A percentile compares a stretch with the other conserved stretches of the same genome.
These are phyloP conservation scores for Mycosphaerelloides madeirae DNA, from an alignment of 2,329 filamentous ascomycete species.

Conservation along the genomic window DNA sequence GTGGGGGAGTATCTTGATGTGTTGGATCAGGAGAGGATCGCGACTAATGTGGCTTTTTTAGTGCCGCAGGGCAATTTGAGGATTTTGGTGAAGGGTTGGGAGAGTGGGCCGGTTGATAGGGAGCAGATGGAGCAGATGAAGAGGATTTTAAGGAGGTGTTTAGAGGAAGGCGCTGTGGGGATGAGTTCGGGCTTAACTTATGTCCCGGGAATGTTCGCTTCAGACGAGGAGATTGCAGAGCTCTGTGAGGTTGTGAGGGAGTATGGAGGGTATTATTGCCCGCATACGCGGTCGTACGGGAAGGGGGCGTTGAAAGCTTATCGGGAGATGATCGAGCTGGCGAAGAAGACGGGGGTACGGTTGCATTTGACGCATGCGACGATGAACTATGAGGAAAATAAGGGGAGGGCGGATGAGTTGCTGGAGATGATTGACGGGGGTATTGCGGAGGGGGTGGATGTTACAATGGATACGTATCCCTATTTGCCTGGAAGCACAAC, in stretches of 20 bases:
- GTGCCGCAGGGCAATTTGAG: slow-evolving; percentile 30
- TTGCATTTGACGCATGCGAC: slow-evolving; percentile 29
- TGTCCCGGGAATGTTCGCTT: slow-evolving; percentile 27
- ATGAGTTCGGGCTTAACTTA: slow-evolving; percentile 28
- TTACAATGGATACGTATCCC: slow-evolving; percentile 27
- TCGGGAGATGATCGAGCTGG: slow-evolving; percentile 26
- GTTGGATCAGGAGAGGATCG: slow-evolving; percentile 21
- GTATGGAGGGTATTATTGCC: slow-evolving; percentile 27
- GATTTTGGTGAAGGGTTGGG: slow-evolving; percentile 26
- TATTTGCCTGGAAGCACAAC: slow-evolving; percentile 28
- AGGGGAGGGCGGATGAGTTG: slow-evolving; percentile 24
- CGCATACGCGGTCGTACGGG: slow-evolving; percentile 26
- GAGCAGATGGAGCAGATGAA: slow-evolving; percentile 24
- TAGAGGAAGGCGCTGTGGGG: slow-evolving; percentile 26
- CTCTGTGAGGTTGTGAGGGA: slow-evolving; percentile 25
- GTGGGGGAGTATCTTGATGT: slow-evolving; percentile 25
- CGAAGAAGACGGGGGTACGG: slow-evolving; percentile 24
- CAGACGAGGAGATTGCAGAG: slow-evolving; percentile 21
- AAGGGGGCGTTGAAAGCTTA: slow-evolving; percentile 27
- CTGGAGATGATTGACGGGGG: slow-evolving; percentile 25
- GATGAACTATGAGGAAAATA: slow-evolving; percentile 28
- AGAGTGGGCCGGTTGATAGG: slow-evolving; percentile 15
- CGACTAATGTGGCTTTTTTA: slow-evolving; percentile 27
- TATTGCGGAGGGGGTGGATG: slow-evolving; percentile 20
- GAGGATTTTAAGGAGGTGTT: slow-evolving; percentile 13